Base-by-base conservation (phyloP, 805 yeast species). In the Danielia reshetovae region DNA sequence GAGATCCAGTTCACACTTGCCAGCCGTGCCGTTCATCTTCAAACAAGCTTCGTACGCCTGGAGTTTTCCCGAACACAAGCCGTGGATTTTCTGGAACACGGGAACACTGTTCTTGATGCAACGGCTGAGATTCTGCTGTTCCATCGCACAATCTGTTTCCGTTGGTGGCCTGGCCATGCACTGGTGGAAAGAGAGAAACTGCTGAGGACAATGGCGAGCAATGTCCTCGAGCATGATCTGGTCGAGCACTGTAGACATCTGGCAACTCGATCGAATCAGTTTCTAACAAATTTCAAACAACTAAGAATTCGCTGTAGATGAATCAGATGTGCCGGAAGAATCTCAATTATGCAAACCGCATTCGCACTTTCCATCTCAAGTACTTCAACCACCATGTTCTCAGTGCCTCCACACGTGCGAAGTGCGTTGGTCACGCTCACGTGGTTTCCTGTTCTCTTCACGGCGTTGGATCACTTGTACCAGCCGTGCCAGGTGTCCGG, bases 361-460 rank as follows among this genome's bases (percentile, higher is more conserved):
- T 19, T 19, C 22, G 22, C 22, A 19, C 9, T 19, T 19, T 9
- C 9, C 22, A 19, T 19, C 9, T 19, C 22, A 9, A 9, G 22
- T 7, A 19, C 22, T 19, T 19, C 22, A 19, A 19, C 22, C 9
- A 7, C 22, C 9, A 19, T 19, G 22, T 19, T 19, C 9, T 9
- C 9, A 9, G 22, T 19, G 13, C 26, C 26, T 17, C 34, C 46
- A 8, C 31, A 40, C 33, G 19, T 59, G 9, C 49, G 45, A 32
- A 49, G 58, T 4, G 46, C 63, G 3, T 35, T 65, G 10, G 43
- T 55, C 5, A 51, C 68, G 2, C 38, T 65, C 24, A 56, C 69
- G 21, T 88, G 96, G 96, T 59, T 87, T 18, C 96, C 96, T 0
- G 96, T 87, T 29, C 56, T 74, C 11, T 72, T 81, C 44, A 75